These are phyloP conservation scores for Pseudogymnoascus sp. DNA, from an alignment of 2,329 filamentous ascomycete species.

Conservation along the genomic window DNA sequence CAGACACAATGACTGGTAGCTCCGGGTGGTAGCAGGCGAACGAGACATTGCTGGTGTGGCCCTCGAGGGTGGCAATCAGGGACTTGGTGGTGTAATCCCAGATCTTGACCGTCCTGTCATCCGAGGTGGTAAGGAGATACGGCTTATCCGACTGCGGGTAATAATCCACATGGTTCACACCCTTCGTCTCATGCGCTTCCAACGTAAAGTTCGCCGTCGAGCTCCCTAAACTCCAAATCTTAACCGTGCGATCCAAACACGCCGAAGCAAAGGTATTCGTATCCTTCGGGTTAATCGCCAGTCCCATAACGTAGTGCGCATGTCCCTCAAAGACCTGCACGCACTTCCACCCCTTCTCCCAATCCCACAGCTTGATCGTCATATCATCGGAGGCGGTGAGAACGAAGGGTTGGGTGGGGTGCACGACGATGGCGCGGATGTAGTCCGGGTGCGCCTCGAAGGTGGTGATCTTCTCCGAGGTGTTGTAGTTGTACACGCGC, in stretches of 20 bases:
- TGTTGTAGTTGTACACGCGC: constrained; percentile 98
- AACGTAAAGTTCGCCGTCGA: constrained; percentile 93
- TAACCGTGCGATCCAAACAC: constrained; percentile 92
- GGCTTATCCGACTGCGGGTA: constrained; percentile 66
- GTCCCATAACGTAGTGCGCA: constrained; percentile 91
- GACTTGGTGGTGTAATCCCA: constrained; percentile 99
- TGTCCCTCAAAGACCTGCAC: constrained; percentile 96
- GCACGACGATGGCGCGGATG: constrained; percentile 91
- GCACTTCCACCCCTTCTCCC: constrained; percentile 98
- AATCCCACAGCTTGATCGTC: constrained; percentile 98
- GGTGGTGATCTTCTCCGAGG: constrained; percentile 92
- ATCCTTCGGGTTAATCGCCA: constrained; percentile 96
- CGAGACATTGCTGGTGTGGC: constrained; percentile 95
- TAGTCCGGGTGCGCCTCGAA: constrained; percentile 99
- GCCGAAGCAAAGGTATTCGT: constrained; percentile 89
- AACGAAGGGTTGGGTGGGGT: constrained; percentile 91
- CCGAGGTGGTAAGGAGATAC: constrained; percentile 92
- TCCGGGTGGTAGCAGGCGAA: constrained; percentile 98
- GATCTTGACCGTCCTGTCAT: constrained; percentile 93
- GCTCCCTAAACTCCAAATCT: constrained; percentile 94
- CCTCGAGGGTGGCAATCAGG: constrained; percentile 90
- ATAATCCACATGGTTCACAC: constrained; percentile 96
- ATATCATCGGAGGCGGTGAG: constrained; percentile 96
- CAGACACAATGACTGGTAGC: constrained; percentile 92
- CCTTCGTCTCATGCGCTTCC: constrained; percentile 94